Evolutionary conservation across 164 flowering plant species (phyloP).

Genomic region (Kingdonia uniflora): DNA sequence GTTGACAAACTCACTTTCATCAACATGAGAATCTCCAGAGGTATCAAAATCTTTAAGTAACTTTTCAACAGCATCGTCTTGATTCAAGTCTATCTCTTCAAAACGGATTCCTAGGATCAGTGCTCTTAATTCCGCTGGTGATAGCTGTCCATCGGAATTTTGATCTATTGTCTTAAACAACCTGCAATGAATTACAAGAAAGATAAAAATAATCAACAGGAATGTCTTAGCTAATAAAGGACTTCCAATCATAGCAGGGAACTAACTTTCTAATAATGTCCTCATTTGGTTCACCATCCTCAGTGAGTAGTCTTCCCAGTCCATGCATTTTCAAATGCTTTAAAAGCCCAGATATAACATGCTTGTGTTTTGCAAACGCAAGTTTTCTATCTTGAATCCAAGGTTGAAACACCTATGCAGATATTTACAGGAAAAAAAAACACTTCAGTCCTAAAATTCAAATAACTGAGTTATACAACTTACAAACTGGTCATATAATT

Average conservation of each 20-base stretch:
- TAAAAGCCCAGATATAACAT: conserved; percentile 62
- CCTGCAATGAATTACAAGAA: conserved; percentile 26
- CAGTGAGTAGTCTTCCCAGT: conserved; percentile 49
- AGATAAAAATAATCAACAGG: neutral
- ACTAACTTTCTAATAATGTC: conserved; percentile 44
- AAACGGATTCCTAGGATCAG: conserved; percentile 57
- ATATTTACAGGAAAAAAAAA: neutral
- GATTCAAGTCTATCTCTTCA: conserved; percentile 45
- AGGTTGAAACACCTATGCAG: conserved; percentile 66
- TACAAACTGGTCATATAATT: too few relatives aligned
- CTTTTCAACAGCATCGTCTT: conserved; percentile 48
- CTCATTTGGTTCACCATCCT: conserved; percentile 48
- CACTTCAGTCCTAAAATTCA: neutral
- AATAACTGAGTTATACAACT: neutral
- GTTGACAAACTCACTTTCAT: conserved; percentile 34
- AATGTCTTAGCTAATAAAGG: neutral
- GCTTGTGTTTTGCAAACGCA: conserved; percentile 65
- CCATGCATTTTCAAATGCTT: conserved; percentile 36
- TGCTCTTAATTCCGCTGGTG: conserved; percentile 51
- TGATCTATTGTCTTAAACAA: conserved; percentile 46
- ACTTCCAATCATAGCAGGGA: neutral
- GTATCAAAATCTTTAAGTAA: conserved; percentile 65
- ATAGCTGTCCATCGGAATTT: conserved; percentile 31
- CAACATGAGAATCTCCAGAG: conserved; percentile 28
- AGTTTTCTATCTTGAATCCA: conserved; percentile 69